Conservation (phyloP, 2,329 filamentous ascomycete genomes). For the Plectosphaerella cucumerina region DNA sequence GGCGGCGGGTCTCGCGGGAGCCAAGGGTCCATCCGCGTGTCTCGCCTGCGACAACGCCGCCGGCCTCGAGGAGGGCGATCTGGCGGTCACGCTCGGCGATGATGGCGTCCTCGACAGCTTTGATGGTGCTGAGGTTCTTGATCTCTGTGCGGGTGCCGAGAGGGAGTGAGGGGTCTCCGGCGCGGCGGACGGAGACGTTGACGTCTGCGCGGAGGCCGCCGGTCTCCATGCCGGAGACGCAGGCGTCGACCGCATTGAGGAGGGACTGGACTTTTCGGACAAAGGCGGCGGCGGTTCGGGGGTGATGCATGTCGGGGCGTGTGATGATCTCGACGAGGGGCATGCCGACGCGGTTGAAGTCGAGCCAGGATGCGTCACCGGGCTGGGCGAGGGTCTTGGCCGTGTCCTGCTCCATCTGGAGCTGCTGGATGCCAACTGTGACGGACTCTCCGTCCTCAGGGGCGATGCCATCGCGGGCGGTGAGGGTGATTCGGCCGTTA, state of each 20-base stretch:
- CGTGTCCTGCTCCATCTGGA: slow-evolving; percentile 97
- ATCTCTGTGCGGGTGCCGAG: slow-evolving; percentile 92
- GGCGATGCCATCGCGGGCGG: slow-evolving; percentile 73
- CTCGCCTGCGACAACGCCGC: slow-evolving; percentile 74
- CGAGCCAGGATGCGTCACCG: slow-evolving; percentile 70
- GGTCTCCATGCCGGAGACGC: slow-evolving; percentile 87
- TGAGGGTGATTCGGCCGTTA: slow-evolving; percentile 68
- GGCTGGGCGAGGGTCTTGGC: slow-evolving; percentile 85
- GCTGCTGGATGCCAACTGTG: slow-evolving; percentile 79
- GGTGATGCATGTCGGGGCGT: slow-evolving; percentile 79
- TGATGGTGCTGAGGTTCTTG: slow-evolving; percentile 94
- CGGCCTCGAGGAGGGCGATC: slow-evolving; percentile 72
- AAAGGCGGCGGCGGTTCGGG: slow-evolving; percentile 80
- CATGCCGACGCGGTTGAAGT: slow-evolving; percentile 89
- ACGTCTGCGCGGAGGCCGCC: slow-evolving; percentile 90
- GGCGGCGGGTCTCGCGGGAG: slow-evolving; percentile 70
- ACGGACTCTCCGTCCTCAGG: slow-evolving; percentile 67
- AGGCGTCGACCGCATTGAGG: slow-evolving; percentile 76
- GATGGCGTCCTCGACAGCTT: slow-evolving; percentile 91
- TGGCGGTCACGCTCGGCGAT: slow-evolving; percentile 87
- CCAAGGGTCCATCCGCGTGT: slow-evolving; percentile 91
- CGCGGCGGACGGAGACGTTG: slow-evolving; percentile 80
- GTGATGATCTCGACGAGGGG: slow-evolving; percentile 96
- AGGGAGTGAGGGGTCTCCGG: slow-evolving; percentile 32
- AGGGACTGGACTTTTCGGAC: slow-evolving; percentile 85